Conservation (phyloP, 495 filamentous ascomycete genomes). For the Neurospora sp. region DNA sequence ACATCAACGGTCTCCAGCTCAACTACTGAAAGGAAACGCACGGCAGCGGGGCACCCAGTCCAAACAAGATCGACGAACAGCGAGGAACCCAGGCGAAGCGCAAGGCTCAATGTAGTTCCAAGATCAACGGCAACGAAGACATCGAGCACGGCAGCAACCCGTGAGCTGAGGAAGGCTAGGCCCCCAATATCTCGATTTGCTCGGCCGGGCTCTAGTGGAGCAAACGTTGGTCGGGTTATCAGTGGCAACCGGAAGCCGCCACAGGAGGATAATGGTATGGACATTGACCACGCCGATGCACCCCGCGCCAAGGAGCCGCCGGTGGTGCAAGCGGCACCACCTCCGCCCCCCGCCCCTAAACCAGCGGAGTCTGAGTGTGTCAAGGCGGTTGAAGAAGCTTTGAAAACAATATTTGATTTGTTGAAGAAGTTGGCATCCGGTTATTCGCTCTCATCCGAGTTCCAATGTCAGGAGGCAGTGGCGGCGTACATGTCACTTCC, state of each 20-base stretch:
- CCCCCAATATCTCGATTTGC: constrained; percentile 47
- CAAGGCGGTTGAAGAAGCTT: constrained; percentile 59
- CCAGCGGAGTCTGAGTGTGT: constrained; percentile 36
- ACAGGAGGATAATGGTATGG: constrained; percentile 50
- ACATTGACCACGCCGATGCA: constrained; percentile 46
- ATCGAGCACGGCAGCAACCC: constrained; percentile 46
- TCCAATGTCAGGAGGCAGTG: constrained; percentile 67
- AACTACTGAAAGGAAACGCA: constrained; percentile 62
- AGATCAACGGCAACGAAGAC: constrained; percentile 40
- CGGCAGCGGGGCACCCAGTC: constrained; percentile 71
- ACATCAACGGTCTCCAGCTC: constrained; percentile 20
- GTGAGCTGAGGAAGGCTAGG: constrained; percentile 71
- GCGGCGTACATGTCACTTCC: constrained; percentile 59
- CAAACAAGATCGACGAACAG: constrained; percentile 44
- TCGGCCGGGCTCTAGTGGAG: constrained; percentile 42
- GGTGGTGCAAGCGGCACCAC: constrained; percentile 9
- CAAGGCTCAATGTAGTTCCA: constrained; percentile 58
- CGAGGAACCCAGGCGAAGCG: constrained; percentile 67
- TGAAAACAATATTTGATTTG: constrained; percentile 68
- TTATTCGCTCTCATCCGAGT: constrained; percentile 66
- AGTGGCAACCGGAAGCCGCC: constrained; percentile 70
- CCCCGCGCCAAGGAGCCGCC: constrained; percentile 42
- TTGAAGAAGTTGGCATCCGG: constrained; percentile 74
- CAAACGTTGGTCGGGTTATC: constrained; percentile 70
- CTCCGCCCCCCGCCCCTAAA: constrained; percentile 21